Base-by-base conservation (phyloP, 2,329 filamentous ascomycete genomes). In the Curvularia sp. region DNA sequence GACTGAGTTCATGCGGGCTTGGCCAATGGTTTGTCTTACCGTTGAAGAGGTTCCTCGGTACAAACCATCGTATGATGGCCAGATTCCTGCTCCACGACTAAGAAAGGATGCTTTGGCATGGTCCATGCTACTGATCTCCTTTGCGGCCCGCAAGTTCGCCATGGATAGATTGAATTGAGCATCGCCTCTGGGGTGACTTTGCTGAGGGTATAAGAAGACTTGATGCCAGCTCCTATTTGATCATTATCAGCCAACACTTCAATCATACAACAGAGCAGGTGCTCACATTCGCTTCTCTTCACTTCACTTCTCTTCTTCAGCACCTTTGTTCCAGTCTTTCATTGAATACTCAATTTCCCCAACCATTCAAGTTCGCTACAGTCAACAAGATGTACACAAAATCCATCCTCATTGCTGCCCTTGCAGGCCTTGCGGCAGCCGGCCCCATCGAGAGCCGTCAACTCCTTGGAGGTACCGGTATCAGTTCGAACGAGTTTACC, bases 401-500 rank as follows among this genome's bases (percentile, higher is more conserved):
- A 44, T 52, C 67, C 6, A 59, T 74, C 49, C 49, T 75, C 47
- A 39, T 65, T 9, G 57, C 68, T 8, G 58, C 63, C 43, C 48
- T 75, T 18, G 57, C 63, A 20, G 60, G 67, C 38, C 57, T 75
- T 12, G 66, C 64, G 31, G 51, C 61, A 31, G 57, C 71, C 5
- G 53, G 55, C 12, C 71, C 73, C 3, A 51, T 75, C 6, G 64
- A 72, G 24, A 63, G 60, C 18, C 72, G 73, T 26, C 68, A 73
- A 43, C 43, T 68, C 10, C 28, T 49, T 13, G 63, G 63, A 20
- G 54, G 61, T 9, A 74, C 71, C 30, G 55, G 67, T 4, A 63
- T 56, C 8, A 72, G 63, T 4, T 70, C 75, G 5, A 78, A 77
- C 9, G 79, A 81, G 38, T 78, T 80, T 56, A 76, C 74, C 7